Percentiles rank a stretch among this genome's conserved stretches.
phyloP scores from a whole-genome alignment of 2,329 filamentous ascomycete genomes.

The Calonectria hawksworthii region DNA sequence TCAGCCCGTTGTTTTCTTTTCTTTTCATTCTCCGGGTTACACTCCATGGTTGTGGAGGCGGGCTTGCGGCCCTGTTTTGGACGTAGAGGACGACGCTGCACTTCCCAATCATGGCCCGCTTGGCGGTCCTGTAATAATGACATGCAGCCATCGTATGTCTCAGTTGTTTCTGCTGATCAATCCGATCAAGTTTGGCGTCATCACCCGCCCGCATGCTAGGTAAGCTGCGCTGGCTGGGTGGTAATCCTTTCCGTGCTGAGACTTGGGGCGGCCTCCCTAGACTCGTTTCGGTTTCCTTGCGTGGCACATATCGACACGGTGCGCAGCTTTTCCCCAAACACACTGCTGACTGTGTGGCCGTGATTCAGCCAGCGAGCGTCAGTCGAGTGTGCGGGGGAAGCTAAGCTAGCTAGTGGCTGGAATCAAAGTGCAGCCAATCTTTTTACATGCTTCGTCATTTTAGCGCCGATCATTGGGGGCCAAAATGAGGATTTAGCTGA shows the following conservation, averaged over 20 bases:
- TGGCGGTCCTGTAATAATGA: background rate
- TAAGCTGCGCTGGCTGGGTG: background rate
- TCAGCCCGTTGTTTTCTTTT: background rate
- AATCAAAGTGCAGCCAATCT: background rate
- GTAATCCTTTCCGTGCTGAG: background rate
- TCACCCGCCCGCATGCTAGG: background rate
- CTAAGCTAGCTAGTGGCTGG: background rate
- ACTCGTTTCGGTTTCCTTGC: background rate
- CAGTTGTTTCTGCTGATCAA: background rate
- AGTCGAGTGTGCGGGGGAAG: background rate
- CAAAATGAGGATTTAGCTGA: too few species aligned
- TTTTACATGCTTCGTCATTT: slow-evolving; percentile 3
- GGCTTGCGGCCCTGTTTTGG: background rate
- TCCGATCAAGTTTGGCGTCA: background rate
- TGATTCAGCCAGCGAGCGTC: background rate
- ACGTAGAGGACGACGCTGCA: background rate
- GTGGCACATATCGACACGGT: background rate
- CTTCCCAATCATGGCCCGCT: background rate
- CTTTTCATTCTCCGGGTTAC: background rate
- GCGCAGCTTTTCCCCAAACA: background rate
- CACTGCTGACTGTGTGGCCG: background rate
- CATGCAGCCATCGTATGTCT: background rate
- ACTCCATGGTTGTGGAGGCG: background rate
- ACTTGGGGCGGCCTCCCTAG: too few species aligned
- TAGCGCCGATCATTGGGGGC: slow-evolving; percentile 5